Evolutionary conservation across 805 yeast species (phyloP).

Genomic region (Metschnikowia baotianmanensis): DNA sequence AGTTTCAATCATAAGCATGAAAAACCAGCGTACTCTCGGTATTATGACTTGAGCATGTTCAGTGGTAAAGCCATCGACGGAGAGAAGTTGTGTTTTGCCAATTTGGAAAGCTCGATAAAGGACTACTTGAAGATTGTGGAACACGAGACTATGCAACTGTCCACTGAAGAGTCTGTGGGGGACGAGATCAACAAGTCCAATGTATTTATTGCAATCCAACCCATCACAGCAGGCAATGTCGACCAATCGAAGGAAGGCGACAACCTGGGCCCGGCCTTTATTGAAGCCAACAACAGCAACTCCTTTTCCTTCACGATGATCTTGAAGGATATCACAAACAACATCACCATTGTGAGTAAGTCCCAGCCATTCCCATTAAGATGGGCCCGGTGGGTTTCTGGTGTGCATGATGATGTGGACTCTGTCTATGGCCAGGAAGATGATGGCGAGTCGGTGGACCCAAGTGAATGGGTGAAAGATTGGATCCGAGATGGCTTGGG

Average conservation of each 20-base stretch:
- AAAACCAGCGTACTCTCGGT: slow-evolving; percentile 16
- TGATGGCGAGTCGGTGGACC: slow-evolving; percentile 31
- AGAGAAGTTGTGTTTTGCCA: slow-evolving; percentile 84
- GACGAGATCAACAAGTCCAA: slow-evolving; percentile 47
- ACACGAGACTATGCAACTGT: slow-evolving; percentile 16
- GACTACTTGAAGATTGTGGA: slow-evolving; percentile 31
- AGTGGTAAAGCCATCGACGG: slow-evolving; percentile 79
- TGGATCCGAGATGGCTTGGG: slow-evolving; percentile 62
- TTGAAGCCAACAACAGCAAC: slow-evolving; percentile 46
- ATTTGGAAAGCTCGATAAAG: slow-evolving; percentile 72
- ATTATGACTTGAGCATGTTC: slow-evolving; percentile 62
- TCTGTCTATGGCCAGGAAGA: slow-evolving; percentile 19
- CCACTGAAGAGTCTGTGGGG: slow-evolving; percentile 21
- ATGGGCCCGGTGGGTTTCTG: slow-evolving; percentile 93
- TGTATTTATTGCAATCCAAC: slow-evolving; percentile 68
- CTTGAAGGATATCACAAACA: slow-evolving; percentile 75
- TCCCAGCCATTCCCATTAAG: slow-evolving; percentile 88
- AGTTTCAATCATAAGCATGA: slow-evolving; percentile 43
- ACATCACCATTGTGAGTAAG: slow-evolving; percentile 66
- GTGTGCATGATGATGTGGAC: slow-evolving; percentile 28
- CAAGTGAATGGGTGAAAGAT: slow-evolving; percentile 42
- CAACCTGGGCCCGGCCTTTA: slow-evolving; percentile 23
- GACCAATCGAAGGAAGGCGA: slow-evolving; percentile 16
- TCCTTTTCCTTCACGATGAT: slow-evolving; percentile 76
- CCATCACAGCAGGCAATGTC: slow-evolving; percentile 32